Percentiles rank a stretch among this genome's conserved stretches.
These are phyloP conservation scores for Yarrowia sp. DNA, from an alignment of 805 yeast genomes.

Conservation along the genomic window DNA sequence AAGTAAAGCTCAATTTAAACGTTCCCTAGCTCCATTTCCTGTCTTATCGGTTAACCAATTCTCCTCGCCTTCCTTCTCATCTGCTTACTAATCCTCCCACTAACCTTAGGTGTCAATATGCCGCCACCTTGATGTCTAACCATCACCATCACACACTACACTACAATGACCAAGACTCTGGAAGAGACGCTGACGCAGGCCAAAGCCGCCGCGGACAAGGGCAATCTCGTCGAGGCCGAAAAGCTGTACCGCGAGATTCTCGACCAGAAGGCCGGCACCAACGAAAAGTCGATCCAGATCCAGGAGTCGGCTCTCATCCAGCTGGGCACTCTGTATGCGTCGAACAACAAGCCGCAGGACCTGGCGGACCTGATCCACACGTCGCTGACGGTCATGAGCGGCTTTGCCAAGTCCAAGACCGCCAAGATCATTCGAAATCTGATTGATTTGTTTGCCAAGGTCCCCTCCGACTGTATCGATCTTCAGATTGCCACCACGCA, in stretches of 20 bases:
- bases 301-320: slow-evolving; percentile 77
- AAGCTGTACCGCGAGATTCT: slow-evolving; percentile 61
- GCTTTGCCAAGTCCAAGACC: slow-evolving; percentile 90
- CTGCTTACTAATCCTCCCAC: slow-evolving; percentile 1
- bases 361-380: slow-evolving; percentile 68
- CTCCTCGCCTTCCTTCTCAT: background rate
- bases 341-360: slow-evolving; percentile 56
- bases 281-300: slow-evolving; percentile 57
- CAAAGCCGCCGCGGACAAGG: slow-evolving; percentile 59
- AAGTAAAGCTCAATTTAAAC: no score
- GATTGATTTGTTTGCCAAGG: slow-evolving; percentile 73
- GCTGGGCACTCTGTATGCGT: slow-evolving; percentile 74
- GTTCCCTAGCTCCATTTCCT: no score
- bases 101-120: slow-evolving; percentile 1
- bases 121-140: slow-evolving; percentile 24
- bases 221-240: slow-evolving; percentile 66
- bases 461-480: slow-evolving; percentile 67
- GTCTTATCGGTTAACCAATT: no score
- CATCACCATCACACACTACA: background rate
- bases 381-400: slow-evolving; percentile 73
- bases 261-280: slow-evolving; percentile 39
- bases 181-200: slow-evolving; percentile 60
- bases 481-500: slow-evolving; percentile 75
- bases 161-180: slow-evolving; percentile 26
- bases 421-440: slow-evolving; percentile 86